These are phyloP conservation scores for Fusarium verticillioides DNA, from an alignment of 2,329 filamentous ascomycete genomes.

Conservation along the genomic window DNA sequence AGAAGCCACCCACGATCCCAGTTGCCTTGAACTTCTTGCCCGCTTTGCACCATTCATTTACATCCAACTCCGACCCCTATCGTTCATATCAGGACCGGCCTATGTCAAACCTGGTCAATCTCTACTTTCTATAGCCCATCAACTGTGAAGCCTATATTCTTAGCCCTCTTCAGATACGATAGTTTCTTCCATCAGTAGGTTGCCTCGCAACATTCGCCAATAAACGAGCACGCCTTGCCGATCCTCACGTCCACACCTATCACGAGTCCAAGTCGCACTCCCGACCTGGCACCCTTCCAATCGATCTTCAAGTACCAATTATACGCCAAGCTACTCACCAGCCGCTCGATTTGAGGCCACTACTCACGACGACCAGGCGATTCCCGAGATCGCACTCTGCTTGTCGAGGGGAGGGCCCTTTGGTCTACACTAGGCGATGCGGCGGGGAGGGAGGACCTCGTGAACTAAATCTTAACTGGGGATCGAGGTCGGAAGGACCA, in stretches of 20 bases:
- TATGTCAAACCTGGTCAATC: not conserved
- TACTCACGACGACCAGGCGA: constrained; percentile 11
- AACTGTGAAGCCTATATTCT: not conserved
- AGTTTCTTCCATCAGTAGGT: constrained; percentile 6
- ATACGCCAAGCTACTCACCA: not conserved
- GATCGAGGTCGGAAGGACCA: constrained; percentile 48
- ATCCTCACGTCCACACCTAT: not conserved
- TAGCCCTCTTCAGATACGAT: not conserved
- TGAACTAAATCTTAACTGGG: constrained; percentile 49
- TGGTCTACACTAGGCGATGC: constrained; percentile 55
- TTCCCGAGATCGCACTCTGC: constrained; percentile 33
- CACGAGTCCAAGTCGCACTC: constrained; percentile 1
- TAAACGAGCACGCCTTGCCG: not conserved
- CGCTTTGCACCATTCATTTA: constrained; percentile 29
- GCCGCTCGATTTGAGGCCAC: not conserved
- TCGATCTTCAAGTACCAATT: not conserved
- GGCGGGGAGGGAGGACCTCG: constrained; percentile 55
- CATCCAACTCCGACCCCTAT: constrained; percentile 15
- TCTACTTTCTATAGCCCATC: not conserved
- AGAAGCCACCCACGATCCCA: not conserved
- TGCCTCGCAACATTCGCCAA: not conserved
- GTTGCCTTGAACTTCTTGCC: constrained; percentile 9
- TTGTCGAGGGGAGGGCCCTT: constrained; percentile 34
- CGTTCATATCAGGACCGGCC: constrained; percentile 7
- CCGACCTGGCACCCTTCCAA: not conserved